phyloP scores from a whole-genome alignment of 345 rosid genomes.

The Corymbia maculata region DNA sequence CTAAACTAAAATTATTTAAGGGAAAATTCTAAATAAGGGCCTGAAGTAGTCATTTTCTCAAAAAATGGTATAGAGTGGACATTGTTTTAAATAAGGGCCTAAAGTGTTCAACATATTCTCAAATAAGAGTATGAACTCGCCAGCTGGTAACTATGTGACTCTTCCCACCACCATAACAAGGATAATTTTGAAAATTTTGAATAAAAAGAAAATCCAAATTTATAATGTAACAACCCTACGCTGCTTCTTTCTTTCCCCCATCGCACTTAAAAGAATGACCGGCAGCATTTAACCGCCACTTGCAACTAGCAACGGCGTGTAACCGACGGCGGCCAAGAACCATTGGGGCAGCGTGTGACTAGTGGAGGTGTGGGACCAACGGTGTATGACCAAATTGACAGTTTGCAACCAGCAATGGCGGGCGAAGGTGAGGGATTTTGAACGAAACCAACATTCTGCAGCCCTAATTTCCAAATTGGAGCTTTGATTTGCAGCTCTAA shows the following conservation, averaged over 20 bases:
- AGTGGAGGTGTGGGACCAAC: background rate
- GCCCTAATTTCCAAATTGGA: too few relatives aligned
- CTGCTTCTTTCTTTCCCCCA: background rate
- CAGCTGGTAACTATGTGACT: rapidly evolving
- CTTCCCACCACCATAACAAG: rapidly evolving
- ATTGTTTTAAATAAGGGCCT: background rate
- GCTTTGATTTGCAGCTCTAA: too few relatives aligned
- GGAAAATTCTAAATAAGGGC: background rate
- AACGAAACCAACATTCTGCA: rapidly evolving
- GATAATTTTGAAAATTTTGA: too few relatives aligned
- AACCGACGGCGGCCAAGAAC: background rate
- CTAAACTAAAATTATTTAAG: background rate
- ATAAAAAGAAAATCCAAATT: too few relatives aligned
- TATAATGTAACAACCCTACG: too few relatives aligned
- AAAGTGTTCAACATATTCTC: rapidly evolving
- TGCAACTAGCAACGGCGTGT: rapidly evolving
- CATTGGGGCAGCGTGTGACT: background rate
- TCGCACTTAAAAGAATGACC: background rate
- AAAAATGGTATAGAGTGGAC: rapidly evolving
- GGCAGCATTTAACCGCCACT: rapidly evolving
- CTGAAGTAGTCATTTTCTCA: background rate
- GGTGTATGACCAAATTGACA: too few relatives aligned
- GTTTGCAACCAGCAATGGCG: rapidly evolving
- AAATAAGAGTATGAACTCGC: background rate
- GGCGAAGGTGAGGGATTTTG: background rate